A percentile compares a stretch with the other conserved stretches of the same genome.
Evolutionary conservation across 202 grass and related monocot genomes (phyloP).

Genomic region (Panicum virgatum): DNA sequence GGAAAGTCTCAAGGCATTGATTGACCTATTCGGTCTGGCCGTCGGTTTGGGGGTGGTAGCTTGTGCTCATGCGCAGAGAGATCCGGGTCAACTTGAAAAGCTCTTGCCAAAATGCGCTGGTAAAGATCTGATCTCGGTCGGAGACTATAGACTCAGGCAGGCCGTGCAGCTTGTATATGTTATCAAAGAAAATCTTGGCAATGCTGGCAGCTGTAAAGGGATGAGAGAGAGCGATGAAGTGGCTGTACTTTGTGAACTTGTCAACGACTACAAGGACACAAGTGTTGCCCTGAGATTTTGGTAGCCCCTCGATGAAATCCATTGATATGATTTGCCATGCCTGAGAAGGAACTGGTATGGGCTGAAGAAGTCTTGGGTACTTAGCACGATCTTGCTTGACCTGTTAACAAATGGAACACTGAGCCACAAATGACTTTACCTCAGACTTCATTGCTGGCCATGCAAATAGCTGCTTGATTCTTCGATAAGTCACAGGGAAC

Average conservation of each 20-base stretch:
- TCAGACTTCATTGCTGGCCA: not conserved
- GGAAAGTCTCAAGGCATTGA: too few species aligned
- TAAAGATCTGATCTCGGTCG: too few species aligned
- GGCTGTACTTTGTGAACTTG: not conserved
- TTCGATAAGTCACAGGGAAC: not conserved
- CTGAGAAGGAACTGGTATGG: not conserved
- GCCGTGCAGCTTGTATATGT: not conserved
- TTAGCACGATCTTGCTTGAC: not conserved
- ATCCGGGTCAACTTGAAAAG: too few species aligned
- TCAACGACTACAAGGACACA: not conserved
- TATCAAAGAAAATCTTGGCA: not conserved
- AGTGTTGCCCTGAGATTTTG: not conserved
- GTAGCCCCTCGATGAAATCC: not conserved
- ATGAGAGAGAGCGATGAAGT: not conserved
- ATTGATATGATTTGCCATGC: not conserved
- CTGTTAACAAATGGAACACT: not conserved
- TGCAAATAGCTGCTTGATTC: not conserved
- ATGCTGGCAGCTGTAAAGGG: not conserved
- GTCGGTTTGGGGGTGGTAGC: too few species aligned
- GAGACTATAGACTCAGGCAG: not conserved
- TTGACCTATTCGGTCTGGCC: too few species aligned
- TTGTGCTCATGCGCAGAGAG: too few species aligned
- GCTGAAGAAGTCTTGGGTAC: not conserved
- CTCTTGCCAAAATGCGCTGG: too few species aligned
- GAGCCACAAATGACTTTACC: fast-evolving